Evolutionary conservation across 176 grass and related monocot species (phyloP).

Genomic region (Themeda triandra): DNA sequence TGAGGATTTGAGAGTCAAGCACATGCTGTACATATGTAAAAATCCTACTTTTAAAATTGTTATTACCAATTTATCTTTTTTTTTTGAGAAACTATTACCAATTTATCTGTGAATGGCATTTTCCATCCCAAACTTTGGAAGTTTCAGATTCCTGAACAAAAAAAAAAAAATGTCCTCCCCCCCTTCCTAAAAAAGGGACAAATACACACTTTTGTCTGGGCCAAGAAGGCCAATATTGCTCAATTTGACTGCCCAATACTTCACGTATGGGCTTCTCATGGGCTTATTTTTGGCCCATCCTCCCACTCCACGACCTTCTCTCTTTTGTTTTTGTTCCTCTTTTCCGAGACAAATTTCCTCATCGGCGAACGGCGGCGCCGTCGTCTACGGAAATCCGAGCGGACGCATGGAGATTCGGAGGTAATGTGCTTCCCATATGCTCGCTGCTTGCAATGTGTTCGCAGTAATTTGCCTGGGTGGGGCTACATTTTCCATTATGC

Average conservation of each 20-base stretch:
- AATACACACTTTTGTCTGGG: not conserved
- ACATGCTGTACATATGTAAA: too few species aligned
- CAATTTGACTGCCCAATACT: not conserved
- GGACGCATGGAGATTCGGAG: not conserved
- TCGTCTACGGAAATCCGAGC: not conserved
- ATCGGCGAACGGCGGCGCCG: conserved; percentile 18
- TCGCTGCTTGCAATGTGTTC: not conserved
- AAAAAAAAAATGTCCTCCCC: too few species aligned
- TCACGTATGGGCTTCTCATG: not conserved
- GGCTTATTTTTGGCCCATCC: not conserved
- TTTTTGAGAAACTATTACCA: not conserved
- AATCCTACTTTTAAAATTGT: too few species aligned
- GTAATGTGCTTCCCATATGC: not conserved
- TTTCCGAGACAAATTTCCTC: not conserved
- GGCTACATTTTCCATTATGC: not conserved
- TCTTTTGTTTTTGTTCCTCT: not conserved
- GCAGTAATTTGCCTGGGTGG: not conserved
- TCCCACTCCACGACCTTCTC: not conserved
- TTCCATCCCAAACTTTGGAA: not conserved
- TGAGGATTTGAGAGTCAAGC: too few species aligned
- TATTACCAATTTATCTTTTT: not conserved
- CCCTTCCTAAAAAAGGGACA: too few species aligned
- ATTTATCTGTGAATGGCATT: not conserved
- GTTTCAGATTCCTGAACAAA: not conserved
- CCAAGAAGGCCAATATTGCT: not conserved